These are phyloP conservation scores for Aspergillus coremiiformis DNA, from an alignment of 495 filamentous ascomycete genomes.

Conservation along the genomic window DNA sequence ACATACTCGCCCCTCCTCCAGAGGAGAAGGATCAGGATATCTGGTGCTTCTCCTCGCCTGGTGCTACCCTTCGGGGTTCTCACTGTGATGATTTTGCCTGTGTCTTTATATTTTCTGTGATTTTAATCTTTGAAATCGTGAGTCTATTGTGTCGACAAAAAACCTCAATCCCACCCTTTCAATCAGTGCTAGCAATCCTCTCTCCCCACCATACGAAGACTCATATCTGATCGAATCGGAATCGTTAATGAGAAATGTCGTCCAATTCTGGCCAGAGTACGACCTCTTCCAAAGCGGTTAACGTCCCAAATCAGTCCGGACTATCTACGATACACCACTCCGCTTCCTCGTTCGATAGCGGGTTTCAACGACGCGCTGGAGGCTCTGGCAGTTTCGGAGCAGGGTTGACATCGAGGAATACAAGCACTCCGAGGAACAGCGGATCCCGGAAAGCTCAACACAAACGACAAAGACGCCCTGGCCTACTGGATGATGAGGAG, in stretches of 20 bases:
- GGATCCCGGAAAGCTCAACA: conserved; percentile 72
- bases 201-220: conserved; percentile 1
- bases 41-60: conserved; percentile 12
- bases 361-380: conserved; percentile 55
- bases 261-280: conserved; percentile 38
- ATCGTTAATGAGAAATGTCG: conserved; percentile 36
- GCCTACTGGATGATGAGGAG: conserved; percentile 66
- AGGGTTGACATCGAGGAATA: conserved; percentile 47
- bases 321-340: conserved; percentile 37
- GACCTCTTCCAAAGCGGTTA: conserved; percentile 41
- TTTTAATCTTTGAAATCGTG: background rate
- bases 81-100: background rate
- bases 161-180: background rate
- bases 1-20: conserved; percentile 16
- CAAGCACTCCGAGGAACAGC: conserved; percentile 55
- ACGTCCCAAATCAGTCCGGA: conserved; percentile 29
- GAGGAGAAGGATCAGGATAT: conserved; percentile 14
- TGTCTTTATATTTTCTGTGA: conserved; percentile 1
- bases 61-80: conserved; percentile 10
- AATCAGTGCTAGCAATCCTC: background rate
- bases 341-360: conserved; percentile 31
- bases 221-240: conserved; percentile 1
- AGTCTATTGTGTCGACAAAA: background rate
- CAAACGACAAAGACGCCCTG: conserved; percentile 49
- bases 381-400: conserved; percentile 58